Percentiles rank a stretch among this genome's conserved stretches.
These are phyloP conservation scores for Penicillium chermesinum DNA, from an alignment of 495 filamentous ascomycete species.

Conservation along the genomic window DNA sequence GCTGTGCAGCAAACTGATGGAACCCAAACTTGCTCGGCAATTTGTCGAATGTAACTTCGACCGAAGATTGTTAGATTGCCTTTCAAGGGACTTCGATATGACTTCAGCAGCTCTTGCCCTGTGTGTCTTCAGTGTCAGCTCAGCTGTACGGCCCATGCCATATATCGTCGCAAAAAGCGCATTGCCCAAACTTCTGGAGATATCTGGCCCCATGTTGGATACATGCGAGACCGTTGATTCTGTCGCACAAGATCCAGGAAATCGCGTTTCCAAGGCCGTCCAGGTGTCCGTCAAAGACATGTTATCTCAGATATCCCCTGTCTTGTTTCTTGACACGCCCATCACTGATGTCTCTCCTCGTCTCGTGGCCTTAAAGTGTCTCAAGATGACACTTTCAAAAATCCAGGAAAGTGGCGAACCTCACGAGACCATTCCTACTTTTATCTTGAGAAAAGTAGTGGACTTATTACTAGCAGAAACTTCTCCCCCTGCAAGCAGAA, in stretches of 20 bases:
- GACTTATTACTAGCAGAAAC: constrained; percentile 20
- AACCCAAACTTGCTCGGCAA: constrained; percentile 60
- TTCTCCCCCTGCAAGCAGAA: not conserved
- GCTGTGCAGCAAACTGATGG: constrained; percentile 65
- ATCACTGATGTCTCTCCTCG: constrained; percentile 27
- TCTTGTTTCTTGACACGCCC: constrained; percentile 16
- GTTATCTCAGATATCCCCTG: constrained; percentile 17
- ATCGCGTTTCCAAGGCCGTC: constrained; percentile 24
- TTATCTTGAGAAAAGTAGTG: constrained; percentile 24
- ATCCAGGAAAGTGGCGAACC: constrained; percentile 28
- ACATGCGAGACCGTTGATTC: constrained; percentile 24
- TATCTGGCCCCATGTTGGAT: constrained; percentile 21
- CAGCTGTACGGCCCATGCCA: constrained; percentile 19
- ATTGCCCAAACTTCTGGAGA: constrained; percentile 33
- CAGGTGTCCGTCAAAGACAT: constrained; percentile 28
- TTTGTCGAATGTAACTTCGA: constrained; percentile 74
- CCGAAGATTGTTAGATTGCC: constrained; percentile 51
- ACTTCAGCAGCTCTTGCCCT: constrained; percentile 28
- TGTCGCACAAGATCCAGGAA: constrained; percentile 12
- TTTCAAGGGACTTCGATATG: constrained; percentile 26
- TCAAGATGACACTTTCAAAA: constrained; percentile 20
- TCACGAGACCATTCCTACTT: constrained; percentile 17
- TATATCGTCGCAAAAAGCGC: constrained; percentile 22
- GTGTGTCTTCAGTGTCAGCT: constrained; percentile 30
- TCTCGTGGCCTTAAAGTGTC: constrained; percentile 27